phyloP scores from a whole-genome alignment of 148 eudicot species.

The Rhododendron ferrugineum region DNA sequence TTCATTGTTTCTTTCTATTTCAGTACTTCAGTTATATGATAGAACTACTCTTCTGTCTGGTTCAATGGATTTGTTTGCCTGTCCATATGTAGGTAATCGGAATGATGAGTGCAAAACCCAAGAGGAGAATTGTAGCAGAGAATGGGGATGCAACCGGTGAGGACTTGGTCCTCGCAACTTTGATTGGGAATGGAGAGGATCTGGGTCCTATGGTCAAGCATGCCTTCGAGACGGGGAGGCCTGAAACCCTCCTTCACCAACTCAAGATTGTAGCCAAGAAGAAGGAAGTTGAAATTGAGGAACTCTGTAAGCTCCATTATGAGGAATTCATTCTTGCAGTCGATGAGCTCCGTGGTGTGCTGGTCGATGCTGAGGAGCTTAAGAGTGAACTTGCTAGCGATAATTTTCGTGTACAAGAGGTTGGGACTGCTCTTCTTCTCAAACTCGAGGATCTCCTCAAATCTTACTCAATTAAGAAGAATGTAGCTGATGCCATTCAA shows the following conservation, averaged over 20 bases:
- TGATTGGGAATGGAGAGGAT: slow-evolving; percentile 87
- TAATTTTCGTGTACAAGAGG: slow-evolving; percentile 70
- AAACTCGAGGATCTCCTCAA: slow-evolving; percentile 75
- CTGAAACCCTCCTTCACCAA: slow-evolving; percentile 75
- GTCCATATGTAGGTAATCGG: slow-evolving; percentile 14
- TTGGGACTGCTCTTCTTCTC: slow-evolving; percentile 62
- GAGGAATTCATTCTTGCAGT: slow-evolving; percentile 84
- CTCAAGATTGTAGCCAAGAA: slow-evolving; percentile 63
- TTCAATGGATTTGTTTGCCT: neutral
- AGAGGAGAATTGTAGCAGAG: slow-evolving; percentile 57
- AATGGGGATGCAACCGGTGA: slow-evolving; percentile 69
- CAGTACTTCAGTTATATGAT: neutral
- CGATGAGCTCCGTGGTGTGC: slow-evolving; percentile 91
- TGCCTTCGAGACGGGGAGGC: slow-evolving; percentile 74
- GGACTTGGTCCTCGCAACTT: slow-evolving; percentile 75
- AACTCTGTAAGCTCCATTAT: slow-evolving; percentile 82
- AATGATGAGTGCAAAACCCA: slow-evolving; percentile 60
- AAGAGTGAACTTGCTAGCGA: slow-evolving; percentile 68
- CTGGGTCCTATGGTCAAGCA: slow-evolving; percentile 80
- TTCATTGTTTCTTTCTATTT: neutral
- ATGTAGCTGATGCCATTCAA: slow-evolving; percentile 71
- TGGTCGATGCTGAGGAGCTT: slow-evolving; percentile 92
- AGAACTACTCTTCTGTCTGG: neutral
- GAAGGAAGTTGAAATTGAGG: slow-evolving; percentile 94
- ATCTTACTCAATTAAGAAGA: slow-evolving; percentile 68